phyloP scores from a whole-genome alignment of 768 basidiomycete genomes.

The Suillus luteus region DNA sequence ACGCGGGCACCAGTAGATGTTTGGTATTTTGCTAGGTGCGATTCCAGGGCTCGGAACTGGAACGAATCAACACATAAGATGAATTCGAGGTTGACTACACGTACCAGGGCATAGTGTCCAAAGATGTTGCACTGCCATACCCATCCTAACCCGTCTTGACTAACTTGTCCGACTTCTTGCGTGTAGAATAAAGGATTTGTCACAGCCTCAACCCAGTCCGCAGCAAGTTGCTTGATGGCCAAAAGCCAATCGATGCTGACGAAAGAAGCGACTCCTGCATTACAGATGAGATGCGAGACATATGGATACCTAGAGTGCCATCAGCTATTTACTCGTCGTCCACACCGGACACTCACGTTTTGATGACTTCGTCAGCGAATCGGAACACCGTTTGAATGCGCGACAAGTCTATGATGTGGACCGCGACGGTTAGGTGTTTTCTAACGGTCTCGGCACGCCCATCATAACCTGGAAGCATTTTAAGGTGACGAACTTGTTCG shows the following conservation, averaged over 20 bases:
- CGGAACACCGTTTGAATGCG: slow-evolving; percentile 58
- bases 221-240: slow-evolving; percentile 49
- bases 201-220: slow-evolving; percentile 46
- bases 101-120: slow-evolving; percentile 75
- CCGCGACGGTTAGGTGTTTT: slow-evolving; percentile 58
- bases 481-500: slow-evolving; percentile 45
- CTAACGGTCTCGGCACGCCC: slow-evolving; percentile 60
- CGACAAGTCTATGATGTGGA: slow-evolving; percentile 66
- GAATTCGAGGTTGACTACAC: slow-evolving; percentile 28
- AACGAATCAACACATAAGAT: slow-evolving; percentile 8
- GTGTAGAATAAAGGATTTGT: slow-evolving; percentile 57
- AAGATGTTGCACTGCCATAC: slow-evolving; percentile 88
- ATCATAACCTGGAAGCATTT: slow-evolving; percentile 40
- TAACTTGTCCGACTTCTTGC: slow-evolving; percentile 60
- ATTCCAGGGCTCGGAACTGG: slow-evolving; percentile 66
- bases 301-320: slow-evolving; percentile 63
- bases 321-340: neutral
- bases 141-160: slow-evolving; percentile 72
- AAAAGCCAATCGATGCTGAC: slow-evolving; percentile 50
- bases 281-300: slow-evolving; percentile 78
- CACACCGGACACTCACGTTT: slow-evolving; percentile 45
- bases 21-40: slow-evolving; percentile 48
- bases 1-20: slow-evolving; percentile 54
- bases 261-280: slow-evolving; percentile 74
- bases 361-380: slow-evolving; percentile 56